Conservation (phyloP, 495 filamentous ascomycete species). For the Penicillium pancosmium region DNA sequence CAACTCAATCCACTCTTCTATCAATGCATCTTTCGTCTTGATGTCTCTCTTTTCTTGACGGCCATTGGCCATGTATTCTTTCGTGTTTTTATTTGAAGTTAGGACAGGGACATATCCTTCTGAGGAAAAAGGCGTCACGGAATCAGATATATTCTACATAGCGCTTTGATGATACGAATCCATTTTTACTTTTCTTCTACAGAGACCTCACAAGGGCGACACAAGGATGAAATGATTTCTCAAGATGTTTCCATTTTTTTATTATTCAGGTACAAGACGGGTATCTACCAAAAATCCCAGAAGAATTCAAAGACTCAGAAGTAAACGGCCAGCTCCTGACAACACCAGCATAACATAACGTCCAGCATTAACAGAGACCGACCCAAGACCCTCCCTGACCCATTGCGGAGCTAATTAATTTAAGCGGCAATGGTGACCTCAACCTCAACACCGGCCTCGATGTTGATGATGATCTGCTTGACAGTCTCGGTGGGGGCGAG, state of each 20-base stretch:
- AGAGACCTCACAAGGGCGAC: neutral
- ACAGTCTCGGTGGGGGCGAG: constrained; percentile 98
- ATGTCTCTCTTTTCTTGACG: too few relatives aligned
- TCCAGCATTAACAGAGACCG: constrained; percentile 7
- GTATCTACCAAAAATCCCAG: constrained; percentile 32
- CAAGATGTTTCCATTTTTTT: constrained; percentile 43
- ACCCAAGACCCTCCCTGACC: constrained; percentile 28
- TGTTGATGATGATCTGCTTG: constrained; percentile 99
- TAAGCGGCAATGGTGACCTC: constrained; percentile 99
- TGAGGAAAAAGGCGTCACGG: neutral
- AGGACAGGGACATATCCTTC: neutral
- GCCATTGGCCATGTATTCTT: too few relatives aligned
- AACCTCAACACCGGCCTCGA: constrained; percentile 99
- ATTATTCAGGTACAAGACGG: constrained; percentile 39
- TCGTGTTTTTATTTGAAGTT: too few relatives aligned
- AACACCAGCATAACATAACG: constrained; percentile 12
- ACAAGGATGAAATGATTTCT: constrained; percentile 11
- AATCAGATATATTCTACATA: neutral
- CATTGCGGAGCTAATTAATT: constrained; percentile 30
- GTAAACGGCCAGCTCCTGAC: constrained; percentile 19
- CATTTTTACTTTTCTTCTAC: constrained; percentile 1
- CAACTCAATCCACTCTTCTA: too few relatives aligned
- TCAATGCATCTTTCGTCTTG: too few relatives aligned
- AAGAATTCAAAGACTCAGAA: constrained; percentile 13
- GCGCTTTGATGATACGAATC: neutral